Conservation (phyloP, 805 yeast species). For the Blastobotrys peoriensis region DNA sequence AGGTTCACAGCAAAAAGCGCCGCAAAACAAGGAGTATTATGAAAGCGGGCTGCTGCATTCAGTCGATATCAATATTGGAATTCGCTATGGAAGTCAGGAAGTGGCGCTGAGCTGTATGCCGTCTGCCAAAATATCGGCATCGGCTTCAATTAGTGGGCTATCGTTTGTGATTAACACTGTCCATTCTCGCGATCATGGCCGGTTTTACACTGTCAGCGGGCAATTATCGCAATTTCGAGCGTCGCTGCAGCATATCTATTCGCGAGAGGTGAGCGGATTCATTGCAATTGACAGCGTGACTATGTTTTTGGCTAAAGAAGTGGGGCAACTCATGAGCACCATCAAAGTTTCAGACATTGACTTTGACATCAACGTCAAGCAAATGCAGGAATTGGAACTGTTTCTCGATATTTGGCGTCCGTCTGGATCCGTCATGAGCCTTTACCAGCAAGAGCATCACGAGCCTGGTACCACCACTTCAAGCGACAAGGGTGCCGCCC, state of each 20-base stretch:
- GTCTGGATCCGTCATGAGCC: neutral
- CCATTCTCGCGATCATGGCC: conserved; percentile 26
- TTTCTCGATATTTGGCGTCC: conserved; percentile 83
- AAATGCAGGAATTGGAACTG: conserved; percentile 76
- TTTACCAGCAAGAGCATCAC: conserved; percentile 7
- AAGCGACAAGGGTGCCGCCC: neutral
- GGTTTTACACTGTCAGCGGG: conserved; percentile 41
- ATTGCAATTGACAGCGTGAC: conserved; percentile 43
- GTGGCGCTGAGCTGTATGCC: conserved; percentile 87
- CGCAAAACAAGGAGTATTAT: neutral
- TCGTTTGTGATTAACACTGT: conserved; percentile 50
- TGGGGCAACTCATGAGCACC: conserved; percentile 26
- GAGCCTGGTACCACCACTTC: neutral
- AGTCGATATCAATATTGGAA: conserved; percentile 54
- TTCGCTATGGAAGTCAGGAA: conserved; percentile 66
- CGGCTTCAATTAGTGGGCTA: conserved; percentile 67
- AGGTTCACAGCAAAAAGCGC: neutral
- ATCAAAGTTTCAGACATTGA: conserved; percentile 50
- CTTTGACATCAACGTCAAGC: conserved; percentile 70
- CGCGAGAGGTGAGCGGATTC: conserved; percentile 82
- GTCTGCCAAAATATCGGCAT: conserved; percentile 84
- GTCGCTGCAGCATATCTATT: conserved; percentile 81
- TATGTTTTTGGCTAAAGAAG: conserved; percentile 12
- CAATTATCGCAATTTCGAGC: conserved; percentile 55
- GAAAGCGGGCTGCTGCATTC: neutral